phyloP scores from a whole-genome alignment of 805 yeast species.

The Candida saitoana region DNA sequence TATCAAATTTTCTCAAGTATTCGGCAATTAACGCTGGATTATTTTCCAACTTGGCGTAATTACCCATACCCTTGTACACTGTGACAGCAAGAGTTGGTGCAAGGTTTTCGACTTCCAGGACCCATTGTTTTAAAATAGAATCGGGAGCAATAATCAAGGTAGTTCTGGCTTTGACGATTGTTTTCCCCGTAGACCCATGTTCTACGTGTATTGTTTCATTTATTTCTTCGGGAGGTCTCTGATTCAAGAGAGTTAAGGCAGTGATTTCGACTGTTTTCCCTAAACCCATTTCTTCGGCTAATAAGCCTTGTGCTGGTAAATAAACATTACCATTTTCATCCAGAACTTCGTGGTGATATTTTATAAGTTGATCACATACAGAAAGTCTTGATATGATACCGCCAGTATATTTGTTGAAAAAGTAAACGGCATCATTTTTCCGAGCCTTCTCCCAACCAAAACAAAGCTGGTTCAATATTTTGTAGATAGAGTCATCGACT shows the following conservation, averaged over 20 bases:
- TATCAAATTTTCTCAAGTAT: conserved; percentile 59
- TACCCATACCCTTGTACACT: conserved; percentile 56
- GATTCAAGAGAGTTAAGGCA: conserved; percentile 60
- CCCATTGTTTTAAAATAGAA: conserved; percentile 83
- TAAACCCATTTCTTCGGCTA: conserved; percentile 96
- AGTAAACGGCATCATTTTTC: conserved; percentile 18
- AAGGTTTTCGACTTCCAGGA: conserved; percentile 56
- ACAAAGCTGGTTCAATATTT: conserved; percentile 37
- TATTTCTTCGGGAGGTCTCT: conserved; percentile 39
- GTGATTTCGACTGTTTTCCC: conserved; percentile 91
- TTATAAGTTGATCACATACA: conserved; percentile 25
- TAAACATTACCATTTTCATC: conserved; percentile 21
- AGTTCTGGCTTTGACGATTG: conserved; percentile 53
- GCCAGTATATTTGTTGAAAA: conserved; percentile 52
- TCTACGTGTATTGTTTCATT: conserved; percentile 26
- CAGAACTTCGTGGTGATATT: conserved; percentile 18
- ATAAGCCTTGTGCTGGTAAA: conserved; percentile 57
- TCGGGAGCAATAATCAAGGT: conserved; percentile 85
- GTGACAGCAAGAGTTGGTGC: conserved; percentile 61
- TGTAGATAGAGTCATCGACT: conserved; percentile 20
- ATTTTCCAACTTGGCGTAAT: conserved; percentile 23
- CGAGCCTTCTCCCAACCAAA: conserved; percentile 49
- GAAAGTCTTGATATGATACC: conserved; percentile 35
- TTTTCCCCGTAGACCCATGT: conserved; percentile 36
- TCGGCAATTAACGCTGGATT: conserved; percentile 45